Base-by-base conservation (phyloP, 2,329 filamentous ascomycete genomes). In the Arthrobotrys sphaeroides region DNA sequence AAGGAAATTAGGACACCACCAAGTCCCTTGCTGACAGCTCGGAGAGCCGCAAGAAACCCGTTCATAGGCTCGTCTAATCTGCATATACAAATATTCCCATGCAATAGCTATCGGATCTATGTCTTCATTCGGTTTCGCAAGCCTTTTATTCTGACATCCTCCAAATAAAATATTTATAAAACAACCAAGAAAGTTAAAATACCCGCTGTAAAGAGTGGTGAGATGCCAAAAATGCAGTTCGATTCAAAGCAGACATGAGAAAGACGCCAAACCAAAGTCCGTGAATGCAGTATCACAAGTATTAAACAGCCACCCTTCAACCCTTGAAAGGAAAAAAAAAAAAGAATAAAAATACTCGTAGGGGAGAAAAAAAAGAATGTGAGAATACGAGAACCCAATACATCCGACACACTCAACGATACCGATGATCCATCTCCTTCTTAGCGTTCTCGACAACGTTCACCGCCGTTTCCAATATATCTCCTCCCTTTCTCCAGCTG, bases 401-500 rank as follows among this genome's bases (percentile, higher is more conserved):
- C 20, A 6, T 13, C 38, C n/a, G 5, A n/a, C 0, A 49, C 40
- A 9, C 16, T 68, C 47, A 74, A 18, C 70, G 62, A 57, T 55
- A 68, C n/a, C 73, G 42, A 55, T 72, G 67, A 20, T 80, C 82
- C 81, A 86, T 83, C 36, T 85, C 83, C 68, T 80, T 82, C 79
- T 88, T 79, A 28, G 86, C 86, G 74, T 86, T 84, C 81, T 86
- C 85, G 2, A 93, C 87, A 70, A 93, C 85, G 12, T 85, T 87
- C 62, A 89, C 85, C 1, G 90, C 89, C n/a, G 62, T 81, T 91
- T 90, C 0, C 84, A 84, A 84, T 5, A 92, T 90, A 83, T 95
- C 92, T 26, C 85, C 84, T 0, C 92, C 92, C 9, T 86, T 87
- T 43, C 90, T 85, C 92, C 92, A 95, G 18, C 87, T 92, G 77